These are phyloP conservation scores for Aechmea fasciata DNA, from an alignment of 176 grass and related monocot genomes.

Conservation along the genomic window DNA sequence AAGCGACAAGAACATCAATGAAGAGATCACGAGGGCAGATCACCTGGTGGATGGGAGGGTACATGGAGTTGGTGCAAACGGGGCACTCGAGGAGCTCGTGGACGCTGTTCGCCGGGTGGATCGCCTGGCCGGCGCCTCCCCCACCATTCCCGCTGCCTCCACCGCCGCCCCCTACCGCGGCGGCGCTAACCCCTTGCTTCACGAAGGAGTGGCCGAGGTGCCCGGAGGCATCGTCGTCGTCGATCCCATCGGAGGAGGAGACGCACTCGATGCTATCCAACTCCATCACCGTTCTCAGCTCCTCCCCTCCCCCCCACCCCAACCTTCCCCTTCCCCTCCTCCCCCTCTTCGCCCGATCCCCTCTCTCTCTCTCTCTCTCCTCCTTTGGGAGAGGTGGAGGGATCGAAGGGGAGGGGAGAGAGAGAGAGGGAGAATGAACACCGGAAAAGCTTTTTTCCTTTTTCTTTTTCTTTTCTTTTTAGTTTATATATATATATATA, in stretches of 20 bases:
- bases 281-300: constrained; percentile 32
- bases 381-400: not conserved
- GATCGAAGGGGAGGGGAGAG: not conserved
- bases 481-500: not conserved
- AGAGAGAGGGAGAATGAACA: constrained; percentile 9
- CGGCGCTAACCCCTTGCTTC: constrained; percentile 25
- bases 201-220: constrained; percentile 40
- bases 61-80: constrained; percentile 47
- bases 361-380: not conserved
- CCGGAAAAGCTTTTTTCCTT: not conserved
- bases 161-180: constrained; percentile 20
- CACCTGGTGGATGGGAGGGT: constrained; percentile 72
- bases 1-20: too few species aligned
- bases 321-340: not conserved
- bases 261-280: constrained; percentile 64
- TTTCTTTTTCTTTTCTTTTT: not conserved
- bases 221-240: constrained; percentile 28
- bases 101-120: constrained; percentile 34
- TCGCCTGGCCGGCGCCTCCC: not conserved
- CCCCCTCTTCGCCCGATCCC: not conserved
- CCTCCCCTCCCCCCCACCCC: not conserved
- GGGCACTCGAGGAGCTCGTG: constrained; percentile 36
- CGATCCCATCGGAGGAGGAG: constrained; percentile 49
- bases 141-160: constrained; percentile 12
- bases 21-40: too few species aligned